Evolutionary conservation across 768 basidiomycete genomes (phyloP), one percentile per base, ranked within the genome.

Genomic region (Nidularia sp.): DNA sequence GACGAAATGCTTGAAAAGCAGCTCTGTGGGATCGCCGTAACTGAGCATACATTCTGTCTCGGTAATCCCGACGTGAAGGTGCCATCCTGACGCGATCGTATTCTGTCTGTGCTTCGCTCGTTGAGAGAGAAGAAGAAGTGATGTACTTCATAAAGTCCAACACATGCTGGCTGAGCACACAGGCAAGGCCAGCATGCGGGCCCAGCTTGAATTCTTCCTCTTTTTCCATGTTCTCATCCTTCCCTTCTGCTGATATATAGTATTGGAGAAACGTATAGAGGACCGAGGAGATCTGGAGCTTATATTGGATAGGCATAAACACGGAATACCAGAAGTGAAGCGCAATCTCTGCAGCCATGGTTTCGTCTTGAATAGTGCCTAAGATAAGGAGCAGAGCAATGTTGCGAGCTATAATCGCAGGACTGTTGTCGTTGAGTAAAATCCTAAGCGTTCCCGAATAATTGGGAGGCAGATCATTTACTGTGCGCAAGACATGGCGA

Each of bases 311-410:
- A 5, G 75, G 75, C 41, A 78, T 47, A 52, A 72, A 73, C 5
- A 65, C 65, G 1, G 78, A 80, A 49, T 77, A 77, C 74, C 75
- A 78, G 48, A 76, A 71, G 52, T 80, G 78, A 18, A 78, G 64
- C 4, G 75, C 77, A 3, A 69, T 57, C 36, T 79, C 79, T 6
- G 69, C 77, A 1, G 72, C 73, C 15, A 67, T 18, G 5, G 8
- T 60, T 51, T 50, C 48, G 49, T 76, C 66, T 1, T 62, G 46
- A 39, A 70, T 55, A 15, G 56, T 65, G 2, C 70, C 69, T n/a
- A 80, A 64, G 42, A 78, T 69, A 18, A 71, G 56, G 18, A 80
- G 69, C 9, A 79, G 52, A 0, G 71, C 13, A 12, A 79, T 57
- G 48, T 79, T 80, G 31, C 79, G 72, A 15, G 63, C 59, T 10